Evolutionary conservation across 768 basidiomycete species (phyloP).

Genomic region (Coprinopsis sp.): DNA sequence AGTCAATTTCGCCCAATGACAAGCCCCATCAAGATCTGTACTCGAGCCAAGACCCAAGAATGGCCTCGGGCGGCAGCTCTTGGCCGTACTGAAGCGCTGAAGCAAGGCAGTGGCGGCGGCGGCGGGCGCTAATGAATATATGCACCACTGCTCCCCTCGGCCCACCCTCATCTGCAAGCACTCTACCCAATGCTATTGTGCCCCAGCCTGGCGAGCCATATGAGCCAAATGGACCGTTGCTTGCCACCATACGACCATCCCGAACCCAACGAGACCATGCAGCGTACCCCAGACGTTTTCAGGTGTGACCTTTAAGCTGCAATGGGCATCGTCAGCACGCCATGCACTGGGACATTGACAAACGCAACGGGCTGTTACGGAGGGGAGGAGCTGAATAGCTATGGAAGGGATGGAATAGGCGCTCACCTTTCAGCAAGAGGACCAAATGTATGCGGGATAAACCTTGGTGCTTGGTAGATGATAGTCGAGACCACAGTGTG

Average conservation of each 20-base stretch:
- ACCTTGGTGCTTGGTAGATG: slow-evolving; percentile 70
- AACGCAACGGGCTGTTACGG: too few species aligned
- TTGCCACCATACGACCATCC: slow-evolving; percentile 83
- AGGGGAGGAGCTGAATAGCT: not conserved
- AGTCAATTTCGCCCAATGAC: too few species aligned
- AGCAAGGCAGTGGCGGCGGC: too few species aligned
- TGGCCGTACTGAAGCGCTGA: too few species aligned
- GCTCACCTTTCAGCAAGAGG: slow-evolving; percentile 55
- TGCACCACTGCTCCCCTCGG: too few species aligned
- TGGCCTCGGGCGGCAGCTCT: too few species aligned
- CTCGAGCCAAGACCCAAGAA: too few species aligned
- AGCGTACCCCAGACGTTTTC: slow-evolving; percentile 68
- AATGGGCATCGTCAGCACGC: slow-evolving; percentile 1
- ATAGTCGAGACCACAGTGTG: slow-evolving; percentile 70
- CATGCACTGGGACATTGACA: not conserved
- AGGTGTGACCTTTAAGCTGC: slow-evolving; percentile 60
- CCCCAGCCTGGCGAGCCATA: slow-evolving; percentile 27
- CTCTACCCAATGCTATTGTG: not conserved
- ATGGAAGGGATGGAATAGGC: not conserved
- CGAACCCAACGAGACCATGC: slow-evolving; percentile 68
- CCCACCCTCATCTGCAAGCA: too few species aligned
- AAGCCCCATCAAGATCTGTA: too few species aligned
- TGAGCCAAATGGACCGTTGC: slow-evolving; percentile 52
- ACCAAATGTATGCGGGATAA: slow-evolving; percentile 74
- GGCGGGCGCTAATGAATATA: too few species aligned